These are phyloP conservation scores for Puccinia horiana DNA, from an alignment of 1,284 basidiomycete genomes.

Conservation along the genomic window DNA sequence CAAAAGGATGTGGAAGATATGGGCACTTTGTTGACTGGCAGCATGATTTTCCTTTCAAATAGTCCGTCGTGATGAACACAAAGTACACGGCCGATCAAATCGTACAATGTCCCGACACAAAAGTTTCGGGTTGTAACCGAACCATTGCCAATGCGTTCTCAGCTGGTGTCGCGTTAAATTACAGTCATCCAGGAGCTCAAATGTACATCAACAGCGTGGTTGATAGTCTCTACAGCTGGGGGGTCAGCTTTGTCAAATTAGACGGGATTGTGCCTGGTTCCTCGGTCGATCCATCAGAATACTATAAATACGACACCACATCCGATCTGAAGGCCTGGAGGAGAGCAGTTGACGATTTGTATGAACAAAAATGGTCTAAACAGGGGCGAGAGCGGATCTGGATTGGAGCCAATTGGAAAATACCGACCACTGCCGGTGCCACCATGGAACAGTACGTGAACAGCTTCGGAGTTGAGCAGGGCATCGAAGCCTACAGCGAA, in stretches of 20 bases:
- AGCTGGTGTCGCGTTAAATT: slow-evolving; percentile 32
- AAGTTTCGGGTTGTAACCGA: slow-evolving; percentile 13
- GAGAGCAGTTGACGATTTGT: slow-evolving; percentile 9
- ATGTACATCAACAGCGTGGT: slow-evolving; percentile 42
- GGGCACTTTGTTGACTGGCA: not conserved
- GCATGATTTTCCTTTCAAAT: not conserved
- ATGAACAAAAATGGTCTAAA: slow-evolving; percentile 31
- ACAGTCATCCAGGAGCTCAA: slow-evolving; percentile 43
- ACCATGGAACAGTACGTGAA: slow-evolving; percentile 15
- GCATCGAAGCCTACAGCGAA: slow-evolving; percentile 39
- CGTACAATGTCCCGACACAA: slow-evolving; percentile 32
- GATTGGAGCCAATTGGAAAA: slow-evolving; percentile 38
- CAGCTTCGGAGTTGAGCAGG: slow-evolving; percentile 40
- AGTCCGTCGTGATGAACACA: slow-evolving; percentile 23
- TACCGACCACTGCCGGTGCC: slow-evolving; percentile 9
- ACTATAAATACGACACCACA: slow-evolving; percentile 6
- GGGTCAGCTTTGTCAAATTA: slow-evolving; percentile 44
- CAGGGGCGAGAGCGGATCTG: slow-evolving; percentile 41
- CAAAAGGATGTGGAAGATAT: not conserved
- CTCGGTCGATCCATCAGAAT: not conserved
- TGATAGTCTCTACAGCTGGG: slow-evolving; percentile 39
- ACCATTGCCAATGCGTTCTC: slow-evolving; percentile 25
- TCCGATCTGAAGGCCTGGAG: slow-evolving; percentile 40
- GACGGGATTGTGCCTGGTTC: slow-evolving; percentile 45
- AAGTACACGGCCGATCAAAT: slow-evolving; percentile 45